These are phyloP conservation scores for Corymbia citriodora DNA, from an alignment of 441 rosid genomes.

Conservation along the genomic window DNA sequence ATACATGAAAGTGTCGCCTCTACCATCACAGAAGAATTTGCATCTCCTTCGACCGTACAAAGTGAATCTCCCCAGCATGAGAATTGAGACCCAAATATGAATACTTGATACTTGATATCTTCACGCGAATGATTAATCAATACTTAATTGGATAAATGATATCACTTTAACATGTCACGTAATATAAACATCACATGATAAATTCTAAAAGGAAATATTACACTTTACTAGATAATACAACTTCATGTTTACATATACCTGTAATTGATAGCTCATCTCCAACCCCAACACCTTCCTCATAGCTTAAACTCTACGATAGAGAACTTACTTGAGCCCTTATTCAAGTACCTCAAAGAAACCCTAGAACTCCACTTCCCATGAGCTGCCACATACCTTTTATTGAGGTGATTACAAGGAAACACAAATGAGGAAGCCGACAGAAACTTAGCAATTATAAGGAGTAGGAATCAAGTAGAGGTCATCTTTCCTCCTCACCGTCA, in stretches of 20 bases:
- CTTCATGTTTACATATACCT: background rate
- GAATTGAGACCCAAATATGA: background rate
- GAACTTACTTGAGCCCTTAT: background rate
- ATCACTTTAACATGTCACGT: background rate
- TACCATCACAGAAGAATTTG: background rate
- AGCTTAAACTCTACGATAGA: background rate
- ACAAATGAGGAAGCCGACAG: background rate
- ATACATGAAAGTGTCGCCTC: background rate
- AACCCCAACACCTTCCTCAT: background rate
- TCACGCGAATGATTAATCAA: accelerated
- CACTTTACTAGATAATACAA: background rate
- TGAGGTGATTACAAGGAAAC: background rate
- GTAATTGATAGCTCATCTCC: background rate
- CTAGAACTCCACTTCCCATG: background rate
- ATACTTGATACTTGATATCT: background rate
- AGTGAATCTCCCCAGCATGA: background rate
- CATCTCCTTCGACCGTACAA: background rate
- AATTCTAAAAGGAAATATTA: background rate
- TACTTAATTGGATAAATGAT: background rate
- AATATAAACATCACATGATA: background rate
- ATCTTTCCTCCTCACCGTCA: background rate
- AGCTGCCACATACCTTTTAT: background rate
- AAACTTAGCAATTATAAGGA: background rate
- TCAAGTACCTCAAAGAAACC: background rate
- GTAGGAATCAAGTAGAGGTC: background rate